Evolutionary conservation across 805 yeast species (phyloP).

Genomic region (Wickerhamomyces queroliae): DNA sequence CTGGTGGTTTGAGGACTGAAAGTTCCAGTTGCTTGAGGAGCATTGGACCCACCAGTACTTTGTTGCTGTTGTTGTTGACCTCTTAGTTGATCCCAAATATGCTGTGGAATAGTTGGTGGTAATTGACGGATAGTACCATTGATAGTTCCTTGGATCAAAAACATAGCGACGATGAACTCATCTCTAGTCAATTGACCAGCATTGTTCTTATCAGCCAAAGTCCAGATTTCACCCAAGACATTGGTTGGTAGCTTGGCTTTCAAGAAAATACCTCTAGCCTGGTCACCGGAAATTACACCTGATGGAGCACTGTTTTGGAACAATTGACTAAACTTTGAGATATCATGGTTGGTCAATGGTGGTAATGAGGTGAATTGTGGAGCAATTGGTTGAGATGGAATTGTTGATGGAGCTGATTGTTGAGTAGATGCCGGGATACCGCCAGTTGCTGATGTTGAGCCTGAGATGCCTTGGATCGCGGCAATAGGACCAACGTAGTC

Average conservation of each 20-base stretch:
- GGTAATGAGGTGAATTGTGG: slow-evolving; percentile 34
- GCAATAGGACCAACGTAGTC: slow-evolving; percentile 62
- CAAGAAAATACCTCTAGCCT: slow-evolving; percentile 79
- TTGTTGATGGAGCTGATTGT: no score
- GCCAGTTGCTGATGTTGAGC: slow-evolving; percentile 17
- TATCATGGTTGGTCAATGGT: slow-evolving; percentile 50
- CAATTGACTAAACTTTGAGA: slow-evolving; percentile 59
- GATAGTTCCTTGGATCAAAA: slow-evolving; percentile 77
- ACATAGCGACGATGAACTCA: slow-evolving; percentile 92
- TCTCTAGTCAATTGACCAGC: slow-evolving; percentile 66
- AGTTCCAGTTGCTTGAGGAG: slow-evolving; percentile 14
- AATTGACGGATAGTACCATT: slow-evolving; percentile 58
- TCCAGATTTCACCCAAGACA: slow-evolving; percentile 84
- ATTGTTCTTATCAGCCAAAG: slow-evolving; percentile 70
- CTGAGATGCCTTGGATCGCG: slow-evolving; percentile 35
- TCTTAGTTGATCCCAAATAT: slow-evolving; percentile 31
- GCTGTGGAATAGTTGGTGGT: slow-evolving; percentile 40
- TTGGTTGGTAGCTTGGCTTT: slow-evolving; percentile 83
- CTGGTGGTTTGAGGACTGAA: slow-evolving; percentile 10
- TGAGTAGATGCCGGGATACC: no score
- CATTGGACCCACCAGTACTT: slow-evolving; percentile 10
- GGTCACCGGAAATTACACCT: slow-evolving; percentile 64
- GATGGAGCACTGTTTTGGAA: slow-evolving; percentile 62
- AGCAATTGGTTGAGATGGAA: slow-evolving; percentile 26
- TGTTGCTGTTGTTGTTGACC: slow-evolving; percentile 12